Conservation (phyloP, 805 yeast genomes). For the Ogataea saltuana region DNA sequence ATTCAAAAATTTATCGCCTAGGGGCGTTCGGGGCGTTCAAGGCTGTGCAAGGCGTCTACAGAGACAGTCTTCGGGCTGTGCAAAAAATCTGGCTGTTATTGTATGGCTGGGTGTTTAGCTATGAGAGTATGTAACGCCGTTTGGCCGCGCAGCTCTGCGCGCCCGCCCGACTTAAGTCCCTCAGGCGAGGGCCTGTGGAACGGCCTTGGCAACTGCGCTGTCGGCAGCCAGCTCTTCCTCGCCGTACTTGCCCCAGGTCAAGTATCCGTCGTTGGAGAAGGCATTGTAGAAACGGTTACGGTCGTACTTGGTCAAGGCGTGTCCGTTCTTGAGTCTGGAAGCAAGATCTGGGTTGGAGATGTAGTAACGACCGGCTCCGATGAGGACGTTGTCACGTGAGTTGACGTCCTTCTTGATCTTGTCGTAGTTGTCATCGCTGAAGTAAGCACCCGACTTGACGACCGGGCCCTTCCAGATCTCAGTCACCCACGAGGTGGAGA, state of each 20-base stretch:
- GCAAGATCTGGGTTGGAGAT: conserved; percentile 50
- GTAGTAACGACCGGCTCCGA: conserved; percentile 41
- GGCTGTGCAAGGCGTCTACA: too few relatives aligned
- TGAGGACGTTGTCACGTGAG: conserved; percentile 45
- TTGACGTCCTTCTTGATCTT: conserved; percentile 24
- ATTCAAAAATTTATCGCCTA: too few relatives aligned
- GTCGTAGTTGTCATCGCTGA: conserved; percentile 31
- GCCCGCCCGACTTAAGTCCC: too few relatives aligned
- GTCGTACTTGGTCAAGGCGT: conserved; percentile 39
- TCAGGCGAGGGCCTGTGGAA: conserved; percentile 18
- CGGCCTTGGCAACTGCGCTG: conserved; percentile 11
- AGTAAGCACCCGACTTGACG: conserved; percentile 26
- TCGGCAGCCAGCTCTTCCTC: conserved; percentile 15
- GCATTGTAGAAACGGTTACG: conserved; percentile 42
- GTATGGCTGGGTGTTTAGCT: too few relatives aligned
- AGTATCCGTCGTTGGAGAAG: conserved; percentile 19
- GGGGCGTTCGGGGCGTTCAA: too few relatives aligned
- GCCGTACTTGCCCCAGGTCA: conserved; percentile 21
- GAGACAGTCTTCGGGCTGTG: too few relatives aligned
- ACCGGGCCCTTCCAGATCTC: conserved; percentile 39
- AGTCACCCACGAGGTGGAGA: conserved; percentile 23
- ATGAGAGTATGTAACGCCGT: too few relatives aligned
- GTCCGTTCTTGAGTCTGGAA: conserved; percentile 38
- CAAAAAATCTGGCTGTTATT: too few relatives aligned
- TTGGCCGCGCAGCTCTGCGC: too few relatives aligned